phyloP scores from a whole-genome alignment of 768 basidiomycete genomes.

The Mycena sanguinolenta region DNA sequence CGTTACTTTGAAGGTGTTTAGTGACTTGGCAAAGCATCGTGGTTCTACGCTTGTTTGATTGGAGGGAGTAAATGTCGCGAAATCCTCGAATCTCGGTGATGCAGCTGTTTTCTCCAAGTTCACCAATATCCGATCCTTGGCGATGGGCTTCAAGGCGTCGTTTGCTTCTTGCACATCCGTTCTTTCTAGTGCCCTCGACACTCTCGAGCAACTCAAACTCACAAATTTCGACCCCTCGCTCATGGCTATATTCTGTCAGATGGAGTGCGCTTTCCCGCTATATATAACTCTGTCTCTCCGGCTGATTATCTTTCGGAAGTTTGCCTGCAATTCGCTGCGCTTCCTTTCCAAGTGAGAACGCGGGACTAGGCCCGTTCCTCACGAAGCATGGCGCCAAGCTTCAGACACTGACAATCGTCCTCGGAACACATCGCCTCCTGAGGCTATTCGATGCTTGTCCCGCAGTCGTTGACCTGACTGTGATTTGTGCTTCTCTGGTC shows the following conservation, averaged over 20 bases:
- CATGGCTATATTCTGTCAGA: constrained; percentile 7
- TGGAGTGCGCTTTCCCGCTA: constrained; percentile 25
- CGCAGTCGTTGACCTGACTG: too few species aligned
- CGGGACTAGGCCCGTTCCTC: too few species aligned
- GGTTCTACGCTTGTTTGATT: constrained; percentile 22
- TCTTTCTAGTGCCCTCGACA: constrained; percentile 10
- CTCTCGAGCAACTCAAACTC: constrained; percentile 20
- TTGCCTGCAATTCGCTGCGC: constrained; percentile 10
- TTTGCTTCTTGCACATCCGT: background rate
- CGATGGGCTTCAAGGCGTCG: constrained; percentile 3
- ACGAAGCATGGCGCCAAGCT: constrained; percentile 28
- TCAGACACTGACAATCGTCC: background rate
- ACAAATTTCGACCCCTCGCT: too few species aligned
- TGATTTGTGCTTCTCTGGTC: too few species aligned
- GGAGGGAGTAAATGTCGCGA: constrained; percentile 17
- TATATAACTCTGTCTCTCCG: background rate
- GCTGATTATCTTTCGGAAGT: constrained; percentile 7
- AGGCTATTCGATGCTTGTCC: too few species aligned
- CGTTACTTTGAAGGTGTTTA: constrained; percentile 11
- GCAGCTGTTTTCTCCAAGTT: constrained; percentile 15
- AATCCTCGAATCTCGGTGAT: background rate
- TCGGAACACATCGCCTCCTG: background rate
- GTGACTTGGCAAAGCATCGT: constrained; percentile 11
- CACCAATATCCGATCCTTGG: constrained; percentile 9
- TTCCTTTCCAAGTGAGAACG: background rate